Percentiles rank a stretch among this genome's conserved stretches.
Conservation (phyloP, 345 rosid species). For the Linum trigynum region DNA sequence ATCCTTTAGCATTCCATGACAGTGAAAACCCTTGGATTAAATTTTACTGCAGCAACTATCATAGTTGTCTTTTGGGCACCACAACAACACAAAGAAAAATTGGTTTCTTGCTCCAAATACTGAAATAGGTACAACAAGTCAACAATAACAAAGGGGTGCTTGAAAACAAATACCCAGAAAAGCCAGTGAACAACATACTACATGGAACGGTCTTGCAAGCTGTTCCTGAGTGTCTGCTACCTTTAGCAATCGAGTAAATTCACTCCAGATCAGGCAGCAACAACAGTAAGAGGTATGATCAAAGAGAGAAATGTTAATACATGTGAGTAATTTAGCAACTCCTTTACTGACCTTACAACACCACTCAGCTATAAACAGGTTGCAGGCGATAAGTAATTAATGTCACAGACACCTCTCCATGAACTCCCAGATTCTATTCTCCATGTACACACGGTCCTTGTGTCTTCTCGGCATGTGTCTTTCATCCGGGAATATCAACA, state of each 20-base stretch:
- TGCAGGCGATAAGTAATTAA: background rate
- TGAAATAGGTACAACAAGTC: too few relatives aligned
- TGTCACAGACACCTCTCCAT: constrained; percentile 59
- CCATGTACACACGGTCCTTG: constrained; percentile 73
- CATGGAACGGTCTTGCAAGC: too few relatives aligned
- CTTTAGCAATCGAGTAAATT: background rate
- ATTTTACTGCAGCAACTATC: too few relatives aligned
- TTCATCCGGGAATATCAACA: constrained; percentile 78
- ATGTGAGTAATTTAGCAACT: background rate
- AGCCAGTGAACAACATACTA: too few relatives aligned
- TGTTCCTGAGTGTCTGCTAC: too few relatives aligned
- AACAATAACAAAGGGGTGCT: too few relatives aligned
- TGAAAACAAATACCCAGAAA: too few relatives aligned
- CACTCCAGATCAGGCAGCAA: background rate
- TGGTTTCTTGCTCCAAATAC: too few relatives aligned
- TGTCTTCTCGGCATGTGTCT: constrained; percentile 73
- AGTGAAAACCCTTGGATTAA: too few relatives aligned
- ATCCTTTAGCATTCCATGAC: too few relatives aligned
- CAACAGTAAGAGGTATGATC: background rate
- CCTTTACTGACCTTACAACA: background rate
- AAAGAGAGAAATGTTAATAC: background rate
- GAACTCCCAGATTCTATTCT: constrained; percentile 88
- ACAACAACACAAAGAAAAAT: too few relatives aligned
- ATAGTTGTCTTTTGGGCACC: too few relatives aligned
- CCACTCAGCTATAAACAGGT: background rate